phyloP scores from a whole-genome alignment of 2,329 filamentous ascomycete genomes.

The Emydomyces testavorans region DNA sequence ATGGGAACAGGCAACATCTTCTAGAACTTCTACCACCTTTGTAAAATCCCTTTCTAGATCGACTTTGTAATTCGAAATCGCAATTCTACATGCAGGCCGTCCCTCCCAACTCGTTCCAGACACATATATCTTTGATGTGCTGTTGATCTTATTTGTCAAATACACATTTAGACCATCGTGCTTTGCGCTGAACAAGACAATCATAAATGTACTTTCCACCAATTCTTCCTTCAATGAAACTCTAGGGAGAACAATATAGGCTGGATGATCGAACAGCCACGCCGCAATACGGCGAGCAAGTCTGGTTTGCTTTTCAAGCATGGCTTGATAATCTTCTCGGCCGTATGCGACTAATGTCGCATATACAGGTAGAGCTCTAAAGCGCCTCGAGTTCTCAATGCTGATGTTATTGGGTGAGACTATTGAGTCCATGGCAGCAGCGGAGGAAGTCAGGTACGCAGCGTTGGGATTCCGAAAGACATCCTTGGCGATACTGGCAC shows the following conservation, averaged over 20 bases:
- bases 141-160: conserved; percentile 64
- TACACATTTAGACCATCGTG: conserved; percentile 51
- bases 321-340: conserved; percentile 51
- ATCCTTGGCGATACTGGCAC: conserved; percentile 45
- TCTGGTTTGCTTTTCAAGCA: conserved; percentile 60
- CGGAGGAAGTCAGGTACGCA: conserved; percentile 53
- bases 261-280: conserved; percentile 49
- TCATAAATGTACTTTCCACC: conserved; percentile 50
- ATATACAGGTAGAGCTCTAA: conserved; percentile 83
- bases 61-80: conserved; percentile 74
- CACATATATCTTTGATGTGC: conserved; percentile 63
- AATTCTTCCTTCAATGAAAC: conserved; percentile 27
- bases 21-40: conserved; percentile 54
- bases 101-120: conserved; percentile 71
- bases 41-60: conserved; percentile 55
- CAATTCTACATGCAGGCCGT: conserved; percentile 63
- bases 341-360: conserved; percentile 68
- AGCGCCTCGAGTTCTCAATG: conserved; percentile 81
- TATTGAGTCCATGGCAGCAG: conserved; percentile 42
- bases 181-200: conserved; percentile 67
- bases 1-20: conserved; percentile 41
- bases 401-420: conserved; percentile 70
- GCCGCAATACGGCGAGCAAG: conserved; percentile 57
- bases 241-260: conserved; percentile 56
- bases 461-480: conserved; percentile 79